These are phyloP conservation scores for Plasmodium coatneyi DNA, from an alignment of 169 alveolate genomes.

Conservation along the genomic window DNA sequence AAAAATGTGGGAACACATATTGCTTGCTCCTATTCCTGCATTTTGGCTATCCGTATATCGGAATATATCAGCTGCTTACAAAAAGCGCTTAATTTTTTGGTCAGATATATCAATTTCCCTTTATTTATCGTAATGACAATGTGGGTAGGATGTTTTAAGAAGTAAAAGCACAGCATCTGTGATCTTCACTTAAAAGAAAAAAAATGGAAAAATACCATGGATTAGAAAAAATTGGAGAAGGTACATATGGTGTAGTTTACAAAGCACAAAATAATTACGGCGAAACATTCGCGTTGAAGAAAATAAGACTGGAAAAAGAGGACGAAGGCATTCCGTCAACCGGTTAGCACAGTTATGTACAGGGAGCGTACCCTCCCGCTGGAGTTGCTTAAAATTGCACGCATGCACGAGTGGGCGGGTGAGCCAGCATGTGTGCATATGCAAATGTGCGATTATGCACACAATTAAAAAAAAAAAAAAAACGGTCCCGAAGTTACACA, in stretches of 20 bases:
- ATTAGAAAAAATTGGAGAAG: conserved; percentile 98
- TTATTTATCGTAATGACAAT: conserved; percentile 46
- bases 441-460: background rate
- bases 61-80: background rate
- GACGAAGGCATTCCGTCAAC: conserved; percentile 98
- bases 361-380: background rate
- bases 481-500: background rate
- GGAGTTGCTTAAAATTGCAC: background rate
- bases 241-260: conserved; percentile 99
- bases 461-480: background rate
- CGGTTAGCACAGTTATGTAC: conserved; percentile 33
- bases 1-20: background rate
- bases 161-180: conserved; percentile 73
- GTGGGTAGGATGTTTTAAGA: conserved; percentile 14
- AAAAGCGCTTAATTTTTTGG: background rate
- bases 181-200: conserved; percentile 47
- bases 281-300: conserved; percentile 96
- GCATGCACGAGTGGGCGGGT: background rate
- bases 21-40: conserved; percentile 1
- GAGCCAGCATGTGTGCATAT: background rate
- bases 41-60: background rate
- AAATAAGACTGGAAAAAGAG: conserved; percentile 98
- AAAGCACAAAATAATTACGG: conserved; percentile 93
- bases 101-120: background rate
- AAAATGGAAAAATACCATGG: conserved; percentile 94